Evolutionary conservation across 2,329 filamentous ascomycete species (phyloP).

Genomic region (Hypoxylon sp.): DNA sequence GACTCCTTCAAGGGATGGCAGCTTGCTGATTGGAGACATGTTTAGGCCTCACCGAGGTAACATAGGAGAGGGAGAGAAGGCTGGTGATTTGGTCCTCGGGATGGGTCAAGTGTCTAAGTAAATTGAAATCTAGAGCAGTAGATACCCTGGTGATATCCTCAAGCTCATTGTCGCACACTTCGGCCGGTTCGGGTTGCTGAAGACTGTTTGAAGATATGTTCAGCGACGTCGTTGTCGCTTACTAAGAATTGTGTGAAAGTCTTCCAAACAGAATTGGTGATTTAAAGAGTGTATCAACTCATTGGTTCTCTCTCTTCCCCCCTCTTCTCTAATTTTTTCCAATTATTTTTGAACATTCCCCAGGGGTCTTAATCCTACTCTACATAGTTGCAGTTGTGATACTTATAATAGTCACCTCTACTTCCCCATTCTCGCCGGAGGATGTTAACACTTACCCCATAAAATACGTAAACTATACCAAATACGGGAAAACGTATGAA

Average conservation of each 20-base stretch:
- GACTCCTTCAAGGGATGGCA: slow-evolving; percentile 6
- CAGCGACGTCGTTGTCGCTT: background rate
- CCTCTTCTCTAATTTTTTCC: background rate
- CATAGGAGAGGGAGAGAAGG: background rate
- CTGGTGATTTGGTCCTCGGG: background rate
- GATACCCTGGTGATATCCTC: background rate
- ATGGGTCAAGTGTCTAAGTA: background rate
- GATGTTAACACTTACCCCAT: background rate
- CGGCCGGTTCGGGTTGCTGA: background rate
- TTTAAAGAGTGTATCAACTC: too few species aligned
- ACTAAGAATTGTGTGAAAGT: background rate
- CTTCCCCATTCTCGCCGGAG: too few species aligned
- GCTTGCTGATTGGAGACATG: slow-evolving; percentile 6
- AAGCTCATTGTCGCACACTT: background rate
- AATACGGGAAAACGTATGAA: background rate
- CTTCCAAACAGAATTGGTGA: background rate
- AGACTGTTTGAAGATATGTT: background rate
- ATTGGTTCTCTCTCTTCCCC: background rate
- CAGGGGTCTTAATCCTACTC: background rate
- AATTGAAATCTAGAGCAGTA: background rate
- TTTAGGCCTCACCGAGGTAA: background rate
- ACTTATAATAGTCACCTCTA: background rate
- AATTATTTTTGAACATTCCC: too few species aligned
- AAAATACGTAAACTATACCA: background rate
- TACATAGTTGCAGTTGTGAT: background rate